These are phyloP conservation scores for Exophiala calicioides DNA, from an alignment of 2,329 filamentous ascomycete species.

Conservation along the genomic window DNA sequence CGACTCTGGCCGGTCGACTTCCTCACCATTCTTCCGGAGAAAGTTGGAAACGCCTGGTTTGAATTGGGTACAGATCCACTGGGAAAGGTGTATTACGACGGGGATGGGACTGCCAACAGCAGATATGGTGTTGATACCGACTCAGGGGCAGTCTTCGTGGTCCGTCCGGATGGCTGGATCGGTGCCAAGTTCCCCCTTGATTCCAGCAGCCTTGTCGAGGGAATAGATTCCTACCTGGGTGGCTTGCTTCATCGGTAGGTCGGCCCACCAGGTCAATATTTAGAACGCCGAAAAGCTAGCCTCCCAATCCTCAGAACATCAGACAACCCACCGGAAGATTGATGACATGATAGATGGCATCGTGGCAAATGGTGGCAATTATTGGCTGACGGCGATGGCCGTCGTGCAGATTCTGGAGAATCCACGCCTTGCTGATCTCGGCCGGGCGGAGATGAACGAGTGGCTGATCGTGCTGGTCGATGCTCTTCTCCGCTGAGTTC, in stretches of 20 bases:
- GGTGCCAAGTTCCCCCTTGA: conserved; percentile 21
- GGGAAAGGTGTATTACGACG: conserved; percentile 41
- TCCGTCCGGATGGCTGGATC: conserved; percentile 30
- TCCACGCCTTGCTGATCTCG: neutral
- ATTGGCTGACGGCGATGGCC: neutral
- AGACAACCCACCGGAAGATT: too few relatives aligned
- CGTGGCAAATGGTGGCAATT: neutral
- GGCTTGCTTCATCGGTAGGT: conserved; percentile 20
- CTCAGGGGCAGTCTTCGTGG: conserved; percentile 24
- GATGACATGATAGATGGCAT: too few relatives aligned
- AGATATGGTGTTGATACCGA: conserved; percentile 33
- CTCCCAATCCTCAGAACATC: too few relatives aligned
- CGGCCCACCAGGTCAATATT: too few relatives aligned
- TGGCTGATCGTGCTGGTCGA: conserved; percentile 1
- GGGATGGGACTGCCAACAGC: conserved; percentile 34
- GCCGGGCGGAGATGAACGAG: conserved; percentile 4
- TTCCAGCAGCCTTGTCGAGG: conserved; percentile 9
- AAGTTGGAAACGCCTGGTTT: conserved; percentile 38
- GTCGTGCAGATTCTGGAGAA: neutral
- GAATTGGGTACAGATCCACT: conserved; percentile 38
- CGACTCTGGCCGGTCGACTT: conserved; percentile 28
- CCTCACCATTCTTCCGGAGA: conserved; percentile 33
- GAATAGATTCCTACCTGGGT: conserved; percentile 22
- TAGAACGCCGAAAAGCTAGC: too few relatives aligned
- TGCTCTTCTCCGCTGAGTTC: too few relatives aligned